Conservation (phyloP, 768 basidiomycete species). For the Hydnomerulius pinastri region DNA sequence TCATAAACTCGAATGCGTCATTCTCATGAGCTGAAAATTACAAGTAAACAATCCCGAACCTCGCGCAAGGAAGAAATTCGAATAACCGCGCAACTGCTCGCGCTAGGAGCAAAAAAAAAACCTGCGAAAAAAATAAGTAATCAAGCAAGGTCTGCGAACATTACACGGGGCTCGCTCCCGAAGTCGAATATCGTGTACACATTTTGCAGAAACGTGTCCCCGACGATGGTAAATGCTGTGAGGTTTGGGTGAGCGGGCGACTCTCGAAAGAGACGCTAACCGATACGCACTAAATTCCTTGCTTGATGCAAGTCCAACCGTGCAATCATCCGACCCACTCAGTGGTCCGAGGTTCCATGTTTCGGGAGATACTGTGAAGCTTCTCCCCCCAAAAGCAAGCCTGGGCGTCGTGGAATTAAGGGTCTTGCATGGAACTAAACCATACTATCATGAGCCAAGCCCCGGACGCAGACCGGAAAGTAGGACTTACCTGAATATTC, state of each 20-base stretch:
- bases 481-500: constrained; percentile 32
- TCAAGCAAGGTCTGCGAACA: constrained; percentile 38
- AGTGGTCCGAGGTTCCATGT: constrained; percentile 42
- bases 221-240: constrained; percentile 24
- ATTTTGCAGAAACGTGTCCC: constrained; percentile 27
- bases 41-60: no score
- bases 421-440: constrained; percentile 17
- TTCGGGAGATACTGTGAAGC: constrained; percentile 32
- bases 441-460: neutral
- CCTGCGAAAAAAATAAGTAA: no score
- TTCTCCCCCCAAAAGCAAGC: constrained; percentile 36
- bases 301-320: constrained; percentile 28
- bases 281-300: constrained; percentile 8
- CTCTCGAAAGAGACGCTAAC: neutral
- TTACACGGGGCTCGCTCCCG: constrained; percentile 29
- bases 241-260: neutral
- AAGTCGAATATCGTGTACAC: constrained; percentile 31
- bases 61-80: no score
- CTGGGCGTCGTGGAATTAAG: constrained; percentile 21
- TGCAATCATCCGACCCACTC: constrained; percentile 24
- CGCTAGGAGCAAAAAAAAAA: no score
- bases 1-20: no score
- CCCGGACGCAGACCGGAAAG: neutral
- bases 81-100: no score
- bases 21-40: no score